phyloP scores from a whole-genome alignment of 306 rosid species.

The Corylus heterophylla region DNA sequence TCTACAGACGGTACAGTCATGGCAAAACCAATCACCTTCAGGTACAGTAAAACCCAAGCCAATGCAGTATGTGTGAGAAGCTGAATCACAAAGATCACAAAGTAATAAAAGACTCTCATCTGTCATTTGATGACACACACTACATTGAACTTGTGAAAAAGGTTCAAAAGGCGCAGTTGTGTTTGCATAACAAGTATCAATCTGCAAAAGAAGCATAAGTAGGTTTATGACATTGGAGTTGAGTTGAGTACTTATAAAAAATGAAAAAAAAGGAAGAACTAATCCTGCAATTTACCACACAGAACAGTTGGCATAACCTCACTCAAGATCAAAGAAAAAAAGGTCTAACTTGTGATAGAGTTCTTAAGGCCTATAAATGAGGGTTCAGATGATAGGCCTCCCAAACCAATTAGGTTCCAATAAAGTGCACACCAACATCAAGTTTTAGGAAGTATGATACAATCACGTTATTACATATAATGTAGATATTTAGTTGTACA shows the following conservation, averaged over 20 bases:
- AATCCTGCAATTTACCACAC: background rate
- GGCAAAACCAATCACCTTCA: constrained; percentile 91
- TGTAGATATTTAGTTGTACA: background rate
- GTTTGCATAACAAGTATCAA: constrained; percentile 38
- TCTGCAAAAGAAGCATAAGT: constrained; percentile 37
- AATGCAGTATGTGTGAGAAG: constrained; percentile 78
- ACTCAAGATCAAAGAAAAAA: background rate
- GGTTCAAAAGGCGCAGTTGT: constrained; percentile 39
- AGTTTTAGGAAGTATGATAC: background rate
- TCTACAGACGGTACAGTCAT: constrained; percentile 48
- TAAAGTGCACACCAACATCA: background rate
- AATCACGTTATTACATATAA: background rate
- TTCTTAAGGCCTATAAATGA: background rate
- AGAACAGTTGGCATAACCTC: background rate
- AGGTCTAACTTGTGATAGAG: background rate
- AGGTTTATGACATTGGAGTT: background rate
- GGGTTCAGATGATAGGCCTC: background rate
- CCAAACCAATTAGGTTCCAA: background rate
- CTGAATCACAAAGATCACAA: constrained; percentile 72
- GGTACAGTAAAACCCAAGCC: constrained; percentile 75
- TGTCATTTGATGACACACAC: constrained; percentile 40
- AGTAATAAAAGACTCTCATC: constrained; percentile 64
- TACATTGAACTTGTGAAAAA: constrained; percentile 47
- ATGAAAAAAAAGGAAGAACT: background rate
- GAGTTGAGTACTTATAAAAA: background rate